Evolutionary conservation across 2,329 filamentous ascomycete genomes (phyloP), one percentile per base, ranked within the genome.

Genomic region (Knoxdaviesia capensis): DNA sequence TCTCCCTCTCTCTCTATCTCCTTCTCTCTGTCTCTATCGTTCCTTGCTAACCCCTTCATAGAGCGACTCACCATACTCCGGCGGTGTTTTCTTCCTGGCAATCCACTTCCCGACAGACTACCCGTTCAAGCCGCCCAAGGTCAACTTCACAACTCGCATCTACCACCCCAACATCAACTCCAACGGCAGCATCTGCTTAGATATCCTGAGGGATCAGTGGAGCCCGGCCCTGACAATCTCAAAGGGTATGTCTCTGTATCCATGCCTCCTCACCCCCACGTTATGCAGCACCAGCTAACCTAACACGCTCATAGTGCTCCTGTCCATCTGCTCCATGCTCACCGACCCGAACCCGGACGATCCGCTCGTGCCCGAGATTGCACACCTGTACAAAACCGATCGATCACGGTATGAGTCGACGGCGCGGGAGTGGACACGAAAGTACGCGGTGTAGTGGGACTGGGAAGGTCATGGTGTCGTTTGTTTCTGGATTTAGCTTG

Each of bases 161-260:
- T 98, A 98, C 64, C 90, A 98, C 69, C 90, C 90, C 56, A 98
- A 98, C 69, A 98, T 98, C 85, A 98, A 98, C 77, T 93, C 85
- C 52, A 96, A 96, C 63, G 90, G 90, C 64, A 94, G 87, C 65
- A 98, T 98, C 65, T 98, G 90, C 64, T 68, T 98, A 61, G 90
- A 98, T 59, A 98, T 98, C 58, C 71, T 98, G 58, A 79, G 90
- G 69, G 90, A 98, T 64, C 90, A 98, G 69, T 98, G 90, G 90
- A 94, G 87, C 62, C 90, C 90, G 36, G 90, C 90, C 51, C 71
- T 98, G 63, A 98, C 90, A 52, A 96, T 98, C 56, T 94, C 85
- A 47, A 98, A 98, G 77, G 90, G 90, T 94, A 66, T 44, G 64
- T 50, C 29, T 33, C 20, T 4, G 7, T 28, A 2, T 29, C n/a